These are phyloP conservation scores for Populus hybrid DNA, from an alignment of 441 rosid species.

Conservation along the genomic window DNA sequence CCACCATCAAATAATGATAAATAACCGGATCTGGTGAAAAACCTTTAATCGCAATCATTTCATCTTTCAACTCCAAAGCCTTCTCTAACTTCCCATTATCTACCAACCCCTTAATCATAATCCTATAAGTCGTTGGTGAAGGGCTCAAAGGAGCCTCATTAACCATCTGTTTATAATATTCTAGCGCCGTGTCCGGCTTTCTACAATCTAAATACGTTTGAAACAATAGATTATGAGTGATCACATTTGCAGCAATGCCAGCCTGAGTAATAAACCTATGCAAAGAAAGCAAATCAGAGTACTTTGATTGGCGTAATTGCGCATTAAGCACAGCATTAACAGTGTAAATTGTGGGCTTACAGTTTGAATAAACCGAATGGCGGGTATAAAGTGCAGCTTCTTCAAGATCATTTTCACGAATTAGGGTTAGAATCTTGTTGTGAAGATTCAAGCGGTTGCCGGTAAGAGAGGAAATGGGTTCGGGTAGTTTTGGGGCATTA, in stretches of 20 bases:
- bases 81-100: constrained; percentile 66
- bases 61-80: constrained; percentile 84
- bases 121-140: constrained; percentile 66
- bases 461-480: constrained; percentile 56
- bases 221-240: constrained; percentile 69
- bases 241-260: constrained; percentile 69
- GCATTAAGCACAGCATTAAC: constrained; percentile 84
- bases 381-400: constrained; percentile 91
- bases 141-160: constrained; percentile 75
- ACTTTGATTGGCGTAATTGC: constrained; percentile 72
- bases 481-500: constrained; percentile 74
- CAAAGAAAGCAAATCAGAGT: constrained; percentile 65
- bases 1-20: constrained; percentile 70
- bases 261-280: constrained; percentile 79
- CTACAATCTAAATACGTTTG: constrained; percentile 80
- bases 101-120: constrained; percentile 75
- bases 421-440: constrained; percentile 60
- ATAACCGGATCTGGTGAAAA: constrained; percentile 58
- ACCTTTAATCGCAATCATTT: constrained; percentile 50
- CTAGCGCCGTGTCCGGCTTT: constrained; percentile 72
- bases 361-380: constrained; percentile 90
- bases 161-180: constrained; percentile 63
- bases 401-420: constrained; percentile 74
- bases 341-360: constrained; percentile 79
- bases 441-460: constrained; percentile 89